A percentile compares a stretch with the other conserved stretches of the same genome.
phyloP scores from a whole-genome alignment of 2,329 filamentous ascomycete genomes.

The Myotisia sp. region DNA sequence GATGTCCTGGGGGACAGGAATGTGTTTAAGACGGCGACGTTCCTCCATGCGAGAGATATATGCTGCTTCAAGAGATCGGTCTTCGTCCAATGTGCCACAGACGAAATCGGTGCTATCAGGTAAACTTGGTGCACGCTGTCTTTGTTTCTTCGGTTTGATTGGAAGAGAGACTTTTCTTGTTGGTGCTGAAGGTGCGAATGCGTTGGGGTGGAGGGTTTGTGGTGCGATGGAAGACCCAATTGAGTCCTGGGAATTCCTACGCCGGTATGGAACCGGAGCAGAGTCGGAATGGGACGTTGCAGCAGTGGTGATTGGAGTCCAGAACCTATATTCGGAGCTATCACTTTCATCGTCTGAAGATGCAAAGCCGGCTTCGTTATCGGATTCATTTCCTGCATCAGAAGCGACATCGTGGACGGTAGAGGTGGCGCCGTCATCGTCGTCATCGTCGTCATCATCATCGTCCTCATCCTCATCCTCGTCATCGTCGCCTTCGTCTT shows the following conservation, averaged over 20 bases:
- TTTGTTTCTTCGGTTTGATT: conserved; percentile 41
- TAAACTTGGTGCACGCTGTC: conserved; percentile 61
- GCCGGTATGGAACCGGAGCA: conserved; percentile 26
- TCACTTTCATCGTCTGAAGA: conserved; percentile 56
- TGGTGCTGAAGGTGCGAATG: conserved; percentile 19
- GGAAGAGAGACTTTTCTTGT: conserved; percentile 21
- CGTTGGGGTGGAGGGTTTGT: conserved; percentile 19
- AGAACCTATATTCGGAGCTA: conserved; percentile 50
- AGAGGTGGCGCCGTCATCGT: conserved; percentile 37
- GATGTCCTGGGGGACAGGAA: conserved; percentile 82
- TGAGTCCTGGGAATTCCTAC: conserved; percentile 40
- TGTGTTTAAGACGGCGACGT: conserved; percentile 66
- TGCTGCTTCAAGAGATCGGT: conserved; percentile 82
- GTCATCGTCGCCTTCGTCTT: conserved; percentile 48
- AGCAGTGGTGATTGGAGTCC: conserved; percentile 34
- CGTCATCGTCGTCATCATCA: conserved; percentile 47
- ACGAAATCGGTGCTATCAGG: conserved; percentile 98
- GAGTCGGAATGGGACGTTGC: conserved; percentile 43
- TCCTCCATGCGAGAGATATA: conserved; percentile 76
- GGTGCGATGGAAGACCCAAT: conserved; percentile 32
- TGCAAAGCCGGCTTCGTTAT: conserved; percentile 60
- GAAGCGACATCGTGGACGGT: conserved; percentile 19
- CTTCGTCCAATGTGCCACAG: conserved; percentile 94
- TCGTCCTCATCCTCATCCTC: conserved; percentile 44
- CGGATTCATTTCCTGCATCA: conserved; percentile 59